These are phyloP conservation scores for Margaritispora aquatica DNA, from an alignment of 495 filamentous ascomycete species.

Conservation along the genomic window DNA sequence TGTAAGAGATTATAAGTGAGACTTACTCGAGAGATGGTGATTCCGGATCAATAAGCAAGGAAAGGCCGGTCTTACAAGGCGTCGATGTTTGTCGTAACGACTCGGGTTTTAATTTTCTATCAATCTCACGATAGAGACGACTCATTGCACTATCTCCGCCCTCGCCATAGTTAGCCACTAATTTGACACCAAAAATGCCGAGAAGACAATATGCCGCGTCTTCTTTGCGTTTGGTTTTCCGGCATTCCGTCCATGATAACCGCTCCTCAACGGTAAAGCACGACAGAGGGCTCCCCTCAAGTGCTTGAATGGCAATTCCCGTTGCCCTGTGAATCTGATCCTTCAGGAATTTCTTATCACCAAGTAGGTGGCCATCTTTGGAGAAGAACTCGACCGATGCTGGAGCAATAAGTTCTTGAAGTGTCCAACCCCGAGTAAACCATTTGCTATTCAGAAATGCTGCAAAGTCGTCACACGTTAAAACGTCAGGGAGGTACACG, in stretches of 20 bases:
- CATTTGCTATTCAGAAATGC: conserved; percentile 1
- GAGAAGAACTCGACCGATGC: neutral
- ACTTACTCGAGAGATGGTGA: too few relatives aligned
- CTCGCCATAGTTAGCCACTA: neutral
- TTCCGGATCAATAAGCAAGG: too few relatives aligned
- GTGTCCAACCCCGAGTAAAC: conserved; percentile 1
- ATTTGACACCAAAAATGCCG: neutral
- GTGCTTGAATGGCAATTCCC: neutral
- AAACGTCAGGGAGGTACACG: neutral
- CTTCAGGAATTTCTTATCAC: neutral
- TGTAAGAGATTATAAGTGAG: too few relatives aligned
- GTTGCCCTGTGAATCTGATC: neutral
- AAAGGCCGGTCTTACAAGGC: too few relatives aligned
- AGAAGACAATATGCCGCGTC: neutral
- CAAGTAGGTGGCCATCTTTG: neutral
- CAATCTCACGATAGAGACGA: too few relatives aligned
- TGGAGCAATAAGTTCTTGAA: conserved; percentile 1
- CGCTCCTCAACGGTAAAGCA: neutral
- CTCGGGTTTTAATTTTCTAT: too few relatives aligned
- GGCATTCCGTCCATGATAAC: neutral
- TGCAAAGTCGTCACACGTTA: neutral
- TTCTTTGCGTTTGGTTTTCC: neutral
- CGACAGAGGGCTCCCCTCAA: neutral
- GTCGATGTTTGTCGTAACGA: too few relatives aligned
- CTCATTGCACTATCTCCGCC: too few relatives aligned